Conservation (phyloP, 2,329 filamentous ascomycete genomes). For the Epichloe aotearoae region DNA sequence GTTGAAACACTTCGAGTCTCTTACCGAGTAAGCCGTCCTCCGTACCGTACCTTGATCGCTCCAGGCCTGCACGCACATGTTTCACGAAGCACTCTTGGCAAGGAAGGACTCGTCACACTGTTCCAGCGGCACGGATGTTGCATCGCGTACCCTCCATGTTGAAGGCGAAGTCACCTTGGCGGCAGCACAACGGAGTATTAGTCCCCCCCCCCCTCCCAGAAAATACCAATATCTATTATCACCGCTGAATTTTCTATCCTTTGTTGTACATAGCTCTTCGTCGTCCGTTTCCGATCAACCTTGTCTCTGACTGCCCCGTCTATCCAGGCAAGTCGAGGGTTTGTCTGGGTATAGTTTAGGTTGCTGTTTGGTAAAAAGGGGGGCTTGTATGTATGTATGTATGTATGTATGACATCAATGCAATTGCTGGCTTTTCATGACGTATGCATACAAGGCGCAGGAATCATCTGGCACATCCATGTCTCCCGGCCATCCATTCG, state of each 20-base stretch:
- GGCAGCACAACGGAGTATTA: background rate
- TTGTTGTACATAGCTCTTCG: background rate
- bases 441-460: too few species aligned
- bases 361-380: too few species aligned
- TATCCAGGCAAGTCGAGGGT: background rate
- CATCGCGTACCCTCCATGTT: background rate
- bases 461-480: too few species aligned
- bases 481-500: too few species aligned
- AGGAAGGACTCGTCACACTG: background rate
- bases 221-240: background rate
- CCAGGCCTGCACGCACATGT: too few species aligned
- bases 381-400: too few species aligned
- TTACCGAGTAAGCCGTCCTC: too few species aligned
- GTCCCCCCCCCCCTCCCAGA: background rate
- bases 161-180: background rate
- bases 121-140: background rate
- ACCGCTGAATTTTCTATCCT: background rate
- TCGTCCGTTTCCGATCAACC: background rate
- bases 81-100: background rate
- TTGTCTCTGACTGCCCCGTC: background rate
- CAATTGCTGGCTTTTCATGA: too few species aligned
- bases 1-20: too few species aligned
- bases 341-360: background rate
- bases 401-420: too few species aligned
- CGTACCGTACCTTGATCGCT: too few species aligned